A percentile compares a stretch with the other conserved stretches of the same genome.
phyloP scores from a whole-genome alignment of 2,329 filamentous ascomycete species.

The Metarhizium brunneum region DNA sequence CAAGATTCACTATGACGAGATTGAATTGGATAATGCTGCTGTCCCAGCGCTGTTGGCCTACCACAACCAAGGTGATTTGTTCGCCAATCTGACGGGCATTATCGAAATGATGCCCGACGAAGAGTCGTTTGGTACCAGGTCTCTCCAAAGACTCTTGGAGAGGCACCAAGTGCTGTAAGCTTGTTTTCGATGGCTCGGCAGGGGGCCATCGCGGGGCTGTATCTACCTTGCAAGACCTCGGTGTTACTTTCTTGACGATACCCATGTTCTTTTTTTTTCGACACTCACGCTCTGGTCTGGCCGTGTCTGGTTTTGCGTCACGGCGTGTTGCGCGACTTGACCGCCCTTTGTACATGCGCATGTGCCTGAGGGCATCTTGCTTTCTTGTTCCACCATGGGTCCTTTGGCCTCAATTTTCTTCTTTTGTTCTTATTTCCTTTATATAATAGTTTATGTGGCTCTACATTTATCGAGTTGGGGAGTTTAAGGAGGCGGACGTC shows the following conservation, averaged over 20 bases:
- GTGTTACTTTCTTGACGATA: slow-evolving; percentile 1
- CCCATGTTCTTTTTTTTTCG: not conserved
- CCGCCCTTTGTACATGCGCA: not conserved
- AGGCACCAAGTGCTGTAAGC: slow-evolving; percentile 42
- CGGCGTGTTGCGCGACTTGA: no score
- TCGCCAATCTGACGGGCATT: slow-evolving; percentile 81
- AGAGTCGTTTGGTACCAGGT: slow-evolving; percentile 45
- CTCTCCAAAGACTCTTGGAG: slow-evolving; percentile 42
- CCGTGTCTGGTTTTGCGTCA: not conserved
- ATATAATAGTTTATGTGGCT: not conserved
- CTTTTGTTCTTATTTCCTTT: not conserved
- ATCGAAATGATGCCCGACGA: slow-evolving; percentile 75
- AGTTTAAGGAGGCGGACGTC: not conserved
- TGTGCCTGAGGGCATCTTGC: not conserved
- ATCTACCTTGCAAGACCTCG: not conserved
- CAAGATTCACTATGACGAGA: slow-evolving; percentile 83
- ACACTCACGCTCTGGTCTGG: not conserved
- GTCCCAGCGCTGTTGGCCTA: slow-evolving; percentile 88
- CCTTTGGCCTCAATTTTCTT: not conserved
- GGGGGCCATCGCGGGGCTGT: not conserved
- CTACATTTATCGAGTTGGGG: not conserved
- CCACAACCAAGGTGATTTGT: slow-evolving; percentile 75
- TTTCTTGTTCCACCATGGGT: no score
- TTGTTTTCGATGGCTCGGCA: not conserved
- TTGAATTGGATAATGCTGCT: slow-evolving; percentile 84